A percentile compares a stretch with the other conserved stretches of the same genome.
Conservation (phyloP, 192 early-diverging fungal species). For the Thamnidium elegans region DNA sequence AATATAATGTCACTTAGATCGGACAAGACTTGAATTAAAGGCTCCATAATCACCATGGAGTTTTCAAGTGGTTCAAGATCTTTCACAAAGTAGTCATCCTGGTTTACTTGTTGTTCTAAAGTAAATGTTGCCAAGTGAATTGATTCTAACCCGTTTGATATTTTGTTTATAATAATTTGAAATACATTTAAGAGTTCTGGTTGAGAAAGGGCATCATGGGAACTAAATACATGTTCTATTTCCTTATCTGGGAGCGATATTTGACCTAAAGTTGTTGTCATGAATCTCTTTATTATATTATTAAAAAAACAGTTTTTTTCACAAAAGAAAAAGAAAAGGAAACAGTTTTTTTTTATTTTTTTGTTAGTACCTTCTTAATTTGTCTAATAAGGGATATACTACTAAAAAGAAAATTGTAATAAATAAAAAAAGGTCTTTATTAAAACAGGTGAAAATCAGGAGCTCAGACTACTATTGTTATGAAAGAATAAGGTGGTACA, state of each 20-base stretch:
- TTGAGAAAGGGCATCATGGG: not conserved
- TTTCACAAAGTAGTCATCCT: constrained; percentile 32
- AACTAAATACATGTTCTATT: not conserved
- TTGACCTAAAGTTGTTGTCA: not conserved
- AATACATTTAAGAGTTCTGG: constrained; percentile 6
- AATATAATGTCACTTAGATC: not conserved
- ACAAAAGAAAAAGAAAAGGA: not conserved
- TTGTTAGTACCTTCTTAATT: no score
- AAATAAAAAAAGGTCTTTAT: constrained; percentile 1
- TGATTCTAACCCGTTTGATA: constrained; percentile 48
- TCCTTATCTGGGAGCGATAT: constrained; percentile 8
- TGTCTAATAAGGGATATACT: no score
- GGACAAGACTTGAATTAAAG: constrained; percentile 42
- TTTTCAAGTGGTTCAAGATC: constrained; percentile 40
- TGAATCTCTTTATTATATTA: not conserved
- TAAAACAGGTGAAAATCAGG: no score
- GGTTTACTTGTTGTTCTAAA: constrained; percentile 45
- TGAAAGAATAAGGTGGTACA: no score
- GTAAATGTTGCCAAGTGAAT: constrained; percentile 54
- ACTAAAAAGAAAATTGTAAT: not conserved
- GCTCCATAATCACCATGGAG: constrained; percentile 42
- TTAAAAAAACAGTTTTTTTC: constrained; percentile 1
- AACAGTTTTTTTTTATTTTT: not conserved
- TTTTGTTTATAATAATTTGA: constrained; percentile 3
- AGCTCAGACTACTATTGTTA: no score